Evolutionary conservation across 345 rosid genomes (phyloP), one percentile per base, ranked within the genome.

Genomic region (Salix koriyanagi): DNA sequence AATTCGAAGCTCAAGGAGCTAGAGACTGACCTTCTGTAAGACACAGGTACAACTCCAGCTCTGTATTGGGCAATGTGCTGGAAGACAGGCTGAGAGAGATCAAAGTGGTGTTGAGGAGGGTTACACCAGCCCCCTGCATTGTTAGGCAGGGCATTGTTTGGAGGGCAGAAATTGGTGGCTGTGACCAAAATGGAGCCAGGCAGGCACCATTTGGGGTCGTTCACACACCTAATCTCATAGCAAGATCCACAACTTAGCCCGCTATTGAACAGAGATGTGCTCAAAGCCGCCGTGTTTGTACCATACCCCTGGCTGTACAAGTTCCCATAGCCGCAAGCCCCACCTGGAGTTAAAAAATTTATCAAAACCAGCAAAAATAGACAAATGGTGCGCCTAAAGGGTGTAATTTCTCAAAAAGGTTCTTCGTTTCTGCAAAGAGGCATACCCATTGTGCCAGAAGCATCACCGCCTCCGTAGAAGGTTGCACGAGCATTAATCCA

Each of bases 381-480:
- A 50, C 71, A 65, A 26, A 77, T 7, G 66, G 65, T 12, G 14
- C 10, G 7, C 11, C 65, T 13, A 34, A 64, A 23, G 28, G 7
- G 19, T 7, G 0, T 3, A 41, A 58, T 21, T 11, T 41, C 65
- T 44, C 1, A 4, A n/a, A 65, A 44, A 64, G n/a, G 26, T 50
- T 19, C 9, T 18, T 15, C 30, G 12, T 71, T 66, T n/a, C 14
- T 15, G 41, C 7, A 9, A 46, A 62, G 21, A 9, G 26, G 36
- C 16, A 67, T 79, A 79, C 81, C 81, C 81, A 79, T 79, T 79
- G 81, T 79, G 74, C 81, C 81, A 28, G 81, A 74, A 58, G 81
- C 81, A 74, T 79, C 81, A 25, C 81, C 81, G 36, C 81, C 81
- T 2, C 81, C 81, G 25, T 79, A 79, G 68, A 79, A 79, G 18